Conservation (phyloP, 2,329 filamentous ascomycete genomes). For the Fusarium foetens region DNA sequence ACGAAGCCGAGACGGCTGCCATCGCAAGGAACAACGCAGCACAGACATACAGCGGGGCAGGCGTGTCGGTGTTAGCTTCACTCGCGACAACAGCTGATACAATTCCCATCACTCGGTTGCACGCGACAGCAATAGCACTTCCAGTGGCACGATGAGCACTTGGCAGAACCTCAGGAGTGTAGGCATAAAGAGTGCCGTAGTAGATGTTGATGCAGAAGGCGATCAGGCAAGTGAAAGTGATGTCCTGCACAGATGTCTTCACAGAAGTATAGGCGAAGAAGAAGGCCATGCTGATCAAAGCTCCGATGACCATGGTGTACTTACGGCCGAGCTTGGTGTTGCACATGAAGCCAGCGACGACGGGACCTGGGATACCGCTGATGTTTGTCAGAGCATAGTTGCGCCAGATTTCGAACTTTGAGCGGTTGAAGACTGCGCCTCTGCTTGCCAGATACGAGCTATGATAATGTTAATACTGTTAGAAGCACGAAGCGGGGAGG, state of each 20-base stretch:
- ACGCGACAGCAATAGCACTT: constrained; percentile 76
- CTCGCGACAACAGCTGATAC: constrained; percentile 75
- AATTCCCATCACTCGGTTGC: constrained; percentile 80
- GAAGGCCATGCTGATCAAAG: constrained; percentile 8
- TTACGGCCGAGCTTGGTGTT: constrained; percentile 13
- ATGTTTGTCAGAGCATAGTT: constrained; percentile 68
- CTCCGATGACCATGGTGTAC: constrained; percentile 22
- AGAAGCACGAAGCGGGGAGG: accelerated
- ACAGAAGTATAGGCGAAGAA: constrained; percentile 22
- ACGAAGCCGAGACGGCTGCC: constrained; percentile 50
- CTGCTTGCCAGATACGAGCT: constrained; percentile 62
- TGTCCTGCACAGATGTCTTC: constrained; percentile 19
- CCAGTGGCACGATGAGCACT: constrained; percentile 78
- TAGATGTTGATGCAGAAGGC: constrained; percentile 77
- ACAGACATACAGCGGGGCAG: constrained; percentile 75
- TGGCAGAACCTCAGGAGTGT: constrained; percentile 71
- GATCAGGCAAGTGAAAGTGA: constrained; percentile 19
- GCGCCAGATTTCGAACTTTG: constrained; percentile 18
- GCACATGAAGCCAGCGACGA: constrained; percentile 75
- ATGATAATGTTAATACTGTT: background rate
- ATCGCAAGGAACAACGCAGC: constrained; percentile 72
- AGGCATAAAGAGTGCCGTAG: constrained; percentile 74
- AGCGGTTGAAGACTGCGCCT: background rate
- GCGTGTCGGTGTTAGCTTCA: constrained; percentile 67
- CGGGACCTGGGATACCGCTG: constrained; percentile 73